Evolutionary conservation across 2,329 filamentous ascomycete species (phyloP), one percentile per base, ranked within the genome.

Genomic region (Herpotrichia juniperi): DNA sequence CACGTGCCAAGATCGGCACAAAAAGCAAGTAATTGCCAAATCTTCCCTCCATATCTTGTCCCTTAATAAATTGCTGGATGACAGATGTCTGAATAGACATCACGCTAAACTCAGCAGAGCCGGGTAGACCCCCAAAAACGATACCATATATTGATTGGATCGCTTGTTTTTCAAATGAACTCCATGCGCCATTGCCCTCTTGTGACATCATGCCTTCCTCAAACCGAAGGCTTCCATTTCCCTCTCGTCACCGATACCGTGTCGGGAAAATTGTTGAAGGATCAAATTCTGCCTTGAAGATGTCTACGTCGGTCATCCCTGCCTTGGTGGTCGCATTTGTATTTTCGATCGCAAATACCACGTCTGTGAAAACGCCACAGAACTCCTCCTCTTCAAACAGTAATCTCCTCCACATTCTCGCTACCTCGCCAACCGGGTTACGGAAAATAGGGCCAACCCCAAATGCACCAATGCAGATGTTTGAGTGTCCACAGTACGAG

Each of bases 271-370:
- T 66, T 5, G 63, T 71, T 31, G 69, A 70, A 2, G 73, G 70
- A 47, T 71, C 65, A 39, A 76, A 73, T 46, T 73, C 73, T 32
- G 67, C 56, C 50, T 66, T 69, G 63, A 78, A 78, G n/a, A 76
- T 63, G 14, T 76, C 73, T 11, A 69, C 53, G 48, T 78, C 75
- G 10, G 71, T 67, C 40, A 61, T 24, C 17, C 64, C 67, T 22
- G 65, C 69, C 51, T 74, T 76, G 1, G 59, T 35, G 21, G 64
- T 59, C 16, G 59, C 46, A 14, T 64, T 71, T 11, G 69, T 66
- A 46, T 61, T 73, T 54, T 78, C 75, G 32, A 79, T 75, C 2
- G 75, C 76, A 53, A 79, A 79, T 1, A 78, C 76, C 5, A 79
- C 63, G 55, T 78, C 75, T 21, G 69, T 63, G 55, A 79, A 79